Evolutionary conservation across 176 grass and related monocot genomes (phyloP).

Genomic region (Carex kokanica): DNA sequence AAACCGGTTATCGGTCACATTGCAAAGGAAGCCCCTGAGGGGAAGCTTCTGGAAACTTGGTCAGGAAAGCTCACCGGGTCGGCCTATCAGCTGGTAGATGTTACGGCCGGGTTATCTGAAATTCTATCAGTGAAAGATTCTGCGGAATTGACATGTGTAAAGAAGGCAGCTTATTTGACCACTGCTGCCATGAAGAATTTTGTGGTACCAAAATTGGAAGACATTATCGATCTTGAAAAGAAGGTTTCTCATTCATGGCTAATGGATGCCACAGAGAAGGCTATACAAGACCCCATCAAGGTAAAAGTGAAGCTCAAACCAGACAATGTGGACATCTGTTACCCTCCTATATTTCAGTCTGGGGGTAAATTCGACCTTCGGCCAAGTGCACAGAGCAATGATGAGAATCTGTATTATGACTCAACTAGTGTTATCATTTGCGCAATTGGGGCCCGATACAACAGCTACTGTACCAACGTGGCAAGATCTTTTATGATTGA

Average conservation of each 20-base stretch:
- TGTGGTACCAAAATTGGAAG: slow-evolving; percentile 90
- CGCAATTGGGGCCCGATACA: slow-evolving; percentile 71
- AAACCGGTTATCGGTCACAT: slow-evolving; percentile 60
- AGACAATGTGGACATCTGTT: slow-evolving; percentile 95
- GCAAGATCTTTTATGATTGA: slow-evolving; percentile 88
- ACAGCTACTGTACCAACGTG: slow-evolving; percentile 91
- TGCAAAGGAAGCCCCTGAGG: slow-evolving; percentile 73
- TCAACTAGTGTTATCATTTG: slow-evolving; percentile 86
- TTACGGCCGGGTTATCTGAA: slow-evolving; percentile 73
- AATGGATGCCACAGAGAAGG: slow-evolving; percentile 89
- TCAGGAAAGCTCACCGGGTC: slow-evolving; percentile 50
- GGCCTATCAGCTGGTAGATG: slow-evolving; percentile 50
- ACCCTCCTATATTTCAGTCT: slow-evolving; percentile 89
- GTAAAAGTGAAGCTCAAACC: slow-evolving; percentile 79
- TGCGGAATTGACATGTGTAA: slow-evolving; percentile 45
- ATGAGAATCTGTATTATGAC: slow-evolving; percentile 80
- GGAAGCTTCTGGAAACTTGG: slow-evolving; percentile 86
- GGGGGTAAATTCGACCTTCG: slow-evolving; percentile 90
- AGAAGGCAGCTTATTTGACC: slow-evolving; percentile 77
- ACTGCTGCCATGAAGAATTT: slow-evolving; percentile 77
- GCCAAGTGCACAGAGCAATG: slow-evolving; percentile 79
- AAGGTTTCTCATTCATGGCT: slow-evolving; percentile 68
- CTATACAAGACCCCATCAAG: slow-evolving; percentile 74
- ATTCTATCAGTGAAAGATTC: slow-evolving; percentile 59
- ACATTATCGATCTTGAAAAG: slow-evolving; percentile 80